These are phyloP conservation scores for Chlamydomonas sp. DNA, from an alignment of 139 green algal species.

Conservation along the genomic window DNA sequence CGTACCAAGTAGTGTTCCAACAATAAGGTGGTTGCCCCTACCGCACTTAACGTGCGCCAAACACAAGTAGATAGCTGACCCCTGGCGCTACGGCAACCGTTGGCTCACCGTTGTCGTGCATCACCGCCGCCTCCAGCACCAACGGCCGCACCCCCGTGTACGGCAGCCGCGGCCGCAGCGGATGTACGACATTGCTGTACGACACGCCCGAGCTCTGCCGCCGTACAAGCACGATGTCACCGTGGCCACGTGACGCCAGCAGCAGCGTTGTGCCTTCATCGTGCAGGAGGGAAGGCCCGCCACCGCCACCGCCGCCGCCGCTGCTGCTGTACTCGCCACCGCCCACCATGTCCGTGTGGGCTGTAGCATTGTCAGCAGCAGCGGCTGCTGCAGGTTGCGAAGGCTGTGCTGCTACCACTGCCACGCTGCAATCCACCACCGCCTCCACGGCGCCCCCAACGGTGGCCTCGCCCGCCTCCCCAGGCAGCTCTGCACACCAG, in stretches of 20 bases:
- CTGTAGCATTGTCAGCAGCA: not conserved
- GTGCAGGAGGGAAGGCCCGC: not conserved
- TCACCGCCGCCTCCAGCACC: constrained; percentile 44
- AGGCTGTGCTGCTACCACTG: not conserved
- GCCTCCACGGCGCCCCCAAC: constrained; percentile 5
- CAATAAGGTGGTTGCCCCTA: no score
- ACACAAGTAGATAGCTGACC: not conserved
- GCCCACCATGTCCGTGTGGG: not conserved
- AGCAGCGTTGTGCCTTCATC: not conserved
- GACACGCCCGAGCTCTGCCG: not conserved
- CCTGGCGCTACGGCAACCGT: not conserved
- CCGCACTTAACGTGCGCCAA: not conserved
- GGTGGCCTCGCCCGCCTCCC: not conserved
- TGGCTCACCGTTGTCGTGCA: not conserved
- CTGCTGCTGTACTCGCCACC: not conserved
- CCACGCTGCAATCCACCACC: constrained; percentile 33
- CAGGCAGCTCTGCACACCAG: not conserved
- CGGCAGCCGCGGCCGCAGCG: constrained; percentile 51
- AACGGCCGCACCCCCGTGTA: constrained; percentile 53
- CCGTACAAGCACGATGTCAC: constrained; percentile 41
- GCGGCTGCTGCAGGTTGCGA: not conserved
- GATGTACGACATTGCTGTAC: constrained; percentile 36
- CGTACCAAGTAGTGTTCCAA: no score
- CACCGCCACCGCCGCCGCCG: not conserved
- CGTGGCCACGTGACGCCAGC: constrained; percentile 45